Evolutionary conservation across 371 early-diverging fungal genomes (phyloP), one percentile per base, ranked within the genome.

Genomic region (Apophysomyces variabilis): DNA sequence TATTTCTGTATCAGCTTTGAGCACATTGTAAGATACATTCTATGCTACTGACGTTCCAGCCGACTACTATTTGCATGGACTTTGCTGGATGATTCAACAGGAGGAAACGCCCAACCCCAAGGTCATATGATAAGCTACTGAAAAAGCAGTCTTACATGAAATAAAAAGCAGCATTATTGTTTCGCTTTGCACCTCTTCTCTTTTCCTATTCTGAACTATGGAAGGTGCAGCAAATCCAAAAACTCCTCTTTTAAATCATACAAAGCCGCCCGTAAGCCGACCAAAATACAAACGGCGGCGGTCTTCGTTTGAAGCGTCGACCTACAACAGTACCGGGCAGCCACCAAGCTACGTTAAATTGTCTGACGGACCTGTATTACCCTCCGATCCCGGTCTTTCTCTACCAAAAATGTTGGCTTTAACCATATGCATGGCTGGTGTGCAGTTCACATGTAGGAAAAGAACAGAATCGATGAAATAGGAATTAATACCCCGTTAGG

Each of bases 401-500:
- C 35, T 71, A 14, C n/a, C 13, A 1, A 62, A 66, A 58, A 57
- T 71, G 32, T 45, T 71, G n/a, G 67, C 64, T 6, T 59, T 71
- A 14, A 71, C 71, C 14, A 45, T 71, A 11, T 71, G 87, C 64
- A 86, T 88, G 87, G 81, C 83, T 11, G 89, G 89, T 13, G 84
- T 88, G 3, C 89, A 88, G 47, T 88, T 88, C 64, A 87, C 87
- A 47, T 88, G 89, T 86, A 79, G 76, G 78, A 66, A 32, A 41
- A 61, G 35, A 21, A 37, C 18, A n/a, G 13, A 60, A 35, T 7
- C 7, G 38, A 32, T 8, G 39, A 37, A 13, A 7, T 35, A 14
- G 21, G 14, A 66, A 12, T 62, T 61, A 35, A 57, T 8, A 39
- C 32, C n/a, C 62, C 45, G 58, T 35, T 69, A 82, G 86, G 86